A percentile compares a stretch with the other conserved stretches of the same genome.
These are phyloP conservation scores for Aspergillus piperis DNA, from an alignment of 2,329 filamentous ascomycete genomes.

Conservation along the genomic window DNA sequence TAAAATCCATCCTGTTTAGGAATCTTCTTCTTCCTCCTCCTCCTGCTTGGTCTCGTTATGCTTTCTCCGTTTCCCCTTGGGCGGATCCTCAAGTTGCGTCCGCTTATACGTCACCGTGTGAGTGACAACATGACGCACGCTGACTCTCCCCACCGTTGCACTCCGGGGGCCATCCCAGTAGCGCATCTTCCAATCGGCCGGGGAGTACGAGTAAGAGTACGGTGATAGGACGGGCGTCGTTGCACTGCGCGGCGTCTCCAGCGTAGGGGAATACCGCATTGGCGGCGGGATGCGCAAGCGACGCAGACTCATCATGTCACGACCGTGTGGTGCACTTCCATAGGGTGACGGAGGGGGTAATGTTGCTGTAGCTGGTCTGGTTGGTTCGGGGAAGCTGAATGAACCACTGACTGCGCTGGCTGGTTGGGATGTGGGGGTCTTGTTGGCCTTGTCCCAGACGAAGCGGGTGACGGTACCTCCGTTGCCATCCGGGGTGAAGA, in stretches of 20 bases:
- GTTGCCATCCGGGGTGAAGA: constrained; percentile 66
- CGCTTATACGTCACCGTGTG: constrained; percentile 86
- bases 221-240: constrained; percentile 64
- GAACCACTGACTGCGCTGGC: constrained; percentile 41
- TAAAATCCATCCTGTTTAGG: no score
- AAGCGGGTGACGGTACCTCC: constrained; percentile 54
- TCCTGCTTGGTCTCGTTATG: constrained; percentile 15
- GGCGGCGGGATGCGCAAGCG: constrained; percentile 77
- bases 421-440: constrained; percentile 41
- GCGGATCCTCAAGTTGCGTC: constrained; percentile 76
- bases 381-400: constrained; percentile 56
- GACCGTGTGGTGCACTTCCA: constrained; percentile 54
- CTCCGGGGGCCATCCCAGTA: constrained; percentile 63
- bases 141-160: constrained; percentile 61
- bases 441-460: constrained; percentile 33
- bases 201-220: constrained; percentile 58
- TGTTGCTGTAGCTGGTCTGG: constrained; percentile 59
- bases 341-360: constrained; percentile 63
- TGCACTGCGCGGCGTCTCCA: constrained; percentile 70
- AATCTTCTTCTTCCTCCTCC: background rate
- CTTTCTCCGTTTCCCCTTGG: constrained; percentile 90
- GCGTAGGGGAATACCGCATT: constrained; percentile 64
- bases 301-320: constrained; percentile 56
- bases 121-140: constrained; percentile 88
- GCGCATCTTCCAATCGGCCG: constrained; percentile 74